A percentile compares a stretch with the other conserved stretches of the same genome.
Conservation (phyloP, 306 rosid species). For the Coriaria nepalensis region DNA sequence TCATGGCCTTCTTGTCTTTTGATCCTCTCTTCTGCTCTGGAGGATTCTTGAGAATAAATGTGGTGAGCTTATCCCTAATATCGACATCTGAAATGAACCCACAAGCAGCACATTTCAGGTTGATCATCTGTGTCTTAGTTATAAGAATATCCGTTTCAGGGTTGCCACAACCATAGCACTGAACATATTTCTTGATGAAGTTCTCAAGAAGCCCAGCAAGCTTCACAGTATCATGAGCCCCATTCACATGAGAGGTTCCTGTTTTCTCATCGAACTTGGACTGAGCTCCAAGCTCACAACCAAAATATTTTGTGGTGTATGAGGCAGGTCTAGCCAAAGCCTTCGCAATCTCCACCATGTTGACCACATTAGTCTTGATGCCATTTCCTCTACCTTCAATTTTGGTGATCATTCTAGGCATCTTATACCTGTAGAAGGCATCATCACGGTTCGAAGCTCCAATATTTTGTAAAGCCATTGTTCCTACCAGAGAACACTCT, state of each 20-base stretch:
- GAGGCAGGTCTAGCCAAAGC: slow-evolving; percentile 76
- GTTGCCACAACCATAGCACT: slow-evolving; percentile 70
- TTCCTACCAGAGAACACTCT: not conserved
- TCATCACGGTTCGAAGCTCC: slow-evolving; percentile 76
- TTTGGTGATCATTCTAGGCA: slow-evolving; percentile 83
- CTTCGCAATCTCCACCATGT: slow-evolving; percentile 79
- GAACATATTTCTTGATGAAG: slow-evolving; percentile 75
- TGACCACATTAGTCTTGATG: slow-evolving; percentile 66
- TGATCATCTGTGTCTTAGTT: slow-evolving; percentile 59
- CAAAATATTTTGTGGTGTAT: slow-evolving; percentile 64
- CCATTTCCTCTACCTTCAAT: slow-evolving; percentile 85
- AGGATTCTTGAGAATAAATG: slow-evolving; percentile 68
- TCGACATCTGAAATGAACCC: slow-evolving; percentile 71
- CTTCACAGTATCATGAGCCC: slow-evolving; percentile 64
- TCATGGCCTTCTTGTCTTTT: slow-evolving; percentile 69
- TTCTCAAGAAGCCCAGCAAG: slow-evolving; percentile 73
- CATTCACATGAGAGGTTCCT: slow-evolving; percentile 62
- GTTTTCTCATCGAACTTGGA: slow-evolving; percentile 73
- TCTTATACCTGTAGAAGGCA: slow-evolving; percentile 85
- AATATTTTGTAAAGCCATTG: slow-evolving; percentile 68
- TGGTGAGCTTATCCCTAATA: slow-evolving; percentile 71
- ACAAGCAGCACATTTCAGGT: slow-evolving; percentile 72
- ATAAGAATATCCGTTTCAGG: slow-evolving; percentile 73
- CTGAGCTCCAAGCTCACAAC: slow-evolving; percentile 83
- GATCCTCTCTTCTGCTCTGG: slow-evolving; percentile 59